Evolutionary conservation across 257 asterid species (phyloP).

Genomic region (Plantago elongata): DNA sequence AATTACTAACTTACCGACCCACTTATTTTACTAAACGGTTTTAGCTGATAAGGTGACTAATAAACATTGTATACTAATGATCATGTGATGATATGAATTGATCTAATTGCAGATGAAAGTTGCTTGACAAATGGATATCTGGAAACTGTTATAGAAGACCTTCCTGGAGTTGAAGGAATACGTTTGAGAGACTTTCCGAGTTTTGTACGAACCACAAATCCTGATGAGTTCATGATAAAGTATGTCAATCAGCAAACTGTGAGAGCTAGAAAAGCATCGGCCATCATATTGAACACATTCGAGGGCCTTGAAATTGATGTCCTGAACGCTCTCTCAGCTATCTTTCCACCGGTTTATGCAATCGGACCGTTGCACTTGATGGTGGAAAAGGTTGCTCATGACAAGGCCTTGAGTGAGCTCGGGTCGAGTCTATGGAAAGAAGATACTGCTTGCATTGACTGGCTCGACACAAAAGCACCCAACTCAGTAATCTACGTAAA

Average conservation of each 20-base stretch:
- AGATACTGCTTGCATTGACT: conserved; percentile 32
- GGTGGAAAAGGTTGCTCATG: conserved; percentile 4
- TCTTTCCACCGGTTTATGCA: conserved; percentile 39
- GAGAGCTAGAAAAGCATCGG: conserved; percentile 29
- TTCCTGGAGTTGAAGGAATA: conserved; percentile 35
- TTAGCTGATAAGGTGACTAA: background rate
- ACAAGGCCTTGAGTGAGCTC: conserved; percentile 15
- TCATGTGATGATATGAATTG: background rate
- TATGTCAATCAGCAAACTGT: conserved; percentile 18
- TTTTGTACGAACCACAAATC: conserved; percentile 32
- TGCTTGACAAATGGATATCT: conserved; percentile 44
- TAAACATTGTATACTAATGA: too few relatives aligned
- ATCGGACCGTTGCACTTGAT: conserved; percentile 53
- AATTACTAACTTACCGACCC: too few relatives aligned
- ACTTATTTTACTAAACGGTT: too few relatives aligned
- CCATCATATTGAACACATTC: conserved; percentile 43
- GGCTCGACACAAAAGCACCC: conserved; percentile 42
- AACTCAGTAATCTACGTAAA: conserved; percentile 44
- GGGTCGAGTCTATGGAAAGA: conserved; percentile 56
- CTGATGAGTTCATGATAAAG: conserved; percentile 31
- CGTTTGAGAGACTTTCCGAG: conserved; percentile 42
- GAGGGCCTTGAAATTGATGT: conserved; percentile 38
- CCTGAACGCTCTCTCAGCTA: conserved; percentile 28
- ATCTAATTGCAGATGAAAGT: conserved; percentile 27
- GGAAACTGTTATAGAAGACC: conserved; percentile 32